Evolutionary conservation across 306 rosid genomes (phyloP), one percentile per base, ranked within the genome.

Genomic region (Gleditsia sinensis): DNA sequence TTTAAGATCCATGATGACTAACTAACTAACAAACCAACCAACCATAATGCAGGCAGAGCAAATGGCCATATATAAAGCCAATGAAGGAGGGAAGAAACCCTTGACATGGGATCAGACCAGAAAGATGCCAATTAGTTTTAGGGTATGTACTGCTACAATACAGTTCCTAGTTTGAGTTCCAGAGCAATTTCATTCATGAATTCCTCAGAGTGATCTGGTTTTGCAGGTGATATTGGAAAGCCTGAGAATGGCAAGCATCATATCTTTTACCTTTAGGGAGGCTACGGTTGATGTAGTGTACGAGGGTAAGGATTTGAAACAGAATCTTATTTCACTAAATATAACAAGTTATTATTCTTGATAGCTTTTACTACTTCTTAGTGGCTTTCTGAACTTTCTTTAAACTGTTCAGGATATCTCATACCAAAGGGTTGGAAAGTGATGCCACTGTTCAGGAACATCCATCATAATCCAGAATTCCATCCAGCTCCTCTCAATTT

Each of bases 381-480:
- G 58, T 9, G 53, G 61, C n/a, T 72, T 69, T 67, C 74, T 58
- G 51, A 33, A 74, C 45, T 75, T 70, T 61, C 4, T 80, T 14
- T 55, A 16, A 33, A 69, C 50, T 53, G 45, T 78, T 46, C 72
- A 93, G 97, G 98, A 42, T 93, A 85, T 83, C 86, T 91, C 36
- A 93, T 93, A 56, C 98, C 98, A 59, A 93, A 93, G 84, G 98
- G 98, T 62, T 93, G 98, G 98, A 93, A 93, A 73, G 98, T 89
- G n/a, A 85, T 93, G 98, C 98, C 98, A 77, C 81, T 93, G 55
- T 93, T 93, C 76, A 81, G 98, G 87, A 91, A 81, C 82, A 89
- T 91, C 88, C 98, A 93, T 83, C 94, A 93, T 61, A 89, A 82
- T 79, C 90, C 94, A 56, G 94, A 93, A 63, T 85, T 85, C 70